A percentile compares a stretch with the other conserved stretches of the same genome.
Evolutionary conservation across 306 rosid species (phyloP).

Genomic region (Cucurbita maxima): DNA sequence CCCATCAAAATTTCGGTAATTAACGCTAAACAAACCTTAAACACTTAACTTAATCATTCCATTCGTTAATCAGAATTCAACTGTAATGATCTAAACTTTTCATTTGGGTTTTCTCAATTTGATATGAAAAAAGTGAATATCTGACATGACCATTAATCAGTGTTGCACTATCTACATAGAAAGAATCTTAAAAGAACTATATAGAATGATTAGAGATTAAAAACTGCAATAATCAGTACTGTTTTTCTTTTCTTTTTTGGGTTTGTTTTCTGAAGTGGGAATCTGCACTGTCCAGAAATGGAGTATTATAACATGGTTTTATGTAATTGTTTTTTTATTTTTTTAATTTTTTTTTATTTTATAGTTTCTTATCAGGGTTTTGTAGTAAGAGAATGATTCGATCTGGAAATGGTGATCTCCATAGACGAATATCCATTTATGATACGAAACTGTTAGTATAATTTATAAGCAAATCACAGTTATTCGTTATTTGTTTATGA

Average conservation of each 20-base stretch:
- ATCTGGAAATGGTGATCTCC: not conserved
- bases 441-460: not conserved
- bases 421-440: not conserved
- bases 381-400: not conserved
- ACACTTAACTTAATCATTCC: not conserved
- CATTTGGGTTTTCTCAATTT: not conserved
- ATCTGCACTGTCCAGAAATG: not conserved
- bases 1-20: not conserved
- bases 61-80: not conserved
- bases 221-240: not conserved
- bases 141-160: slow-evolving; percentile 1
- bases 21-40: not conserved
- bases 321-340: not conserved
- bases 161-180: not conserved
- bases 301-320: not conserved
- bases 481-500: too few relatives aligned
- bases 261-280: not conserved
- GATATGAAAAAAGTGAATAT: not conserved
- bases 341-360: not conserved
- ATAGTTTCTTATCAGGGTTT: not conserved
- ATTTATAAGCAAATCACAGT: not conserved
- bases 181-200: not conserved
- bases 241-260: not conserved
- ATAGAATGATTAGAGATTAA: not conserved
- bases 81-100: not conserved